Base-by-base conservation (phyloP, 139 green algal genomes). In the Diplosphaera chodatii region DNA sequence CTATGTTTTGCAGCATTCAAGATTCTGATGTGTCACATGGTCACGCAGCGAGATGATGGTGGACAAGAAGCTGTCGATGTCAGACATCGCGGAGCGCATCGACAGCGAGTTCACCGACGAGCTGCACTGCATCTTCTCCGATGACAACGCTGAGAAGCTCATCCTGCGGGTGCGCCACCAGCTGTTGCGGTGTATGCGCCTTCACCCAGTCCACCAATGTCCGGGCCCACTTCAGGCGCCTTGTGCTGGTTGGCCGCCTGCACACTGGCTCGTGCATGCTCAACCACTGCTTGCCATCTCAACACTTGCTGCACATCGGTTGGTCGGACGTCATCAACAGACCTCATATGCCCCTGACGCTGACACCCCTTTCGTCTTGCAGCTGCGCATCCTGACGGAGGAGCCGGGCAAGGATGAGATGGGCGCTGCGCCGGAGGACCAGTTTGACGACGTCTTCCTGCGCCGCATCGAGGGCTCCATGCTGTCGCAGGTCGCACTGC, bases 71-170 rank as follows among this genome's bases (percentile, higher is more conserved):
- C 75, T 97, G 65, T 82, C 73, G 29, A 88, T 96, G 82, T 75
- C 72, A 25, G 84, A 85, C 67, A 83, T 97, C 55, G 88, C 86
- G 0, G 84, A 94, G 82, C 71, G 78, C 55, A 94, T 97, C 78
- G 88, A 90, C 66, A 32, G 64, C 41, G 85, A 94, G 72, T 98
- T 96, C 74, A 84, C 91, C 67, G 91, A 95, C 68, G 91, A 98
- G 74, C 82, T 98, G 56, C 86, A 88, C 66, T 91, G 89, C 76
- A 94, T 98, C 72, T 96, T 96, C 86, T 94, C 83, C 66, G 95
- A 99, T 78, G 95, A 99, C 72, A 99, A 99, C 83, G 93, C 93
- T 0, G 80, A 92, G 55, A 90, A 91, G 77, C 88, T 97, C 66
- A 90, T 99, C 63, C 79, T 98, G 77, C 90, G 95, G 41, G 85